phyloP scores from a whole-genome alignment of 345 rosid genomes.

The Pistacia atlantica region DNA sequence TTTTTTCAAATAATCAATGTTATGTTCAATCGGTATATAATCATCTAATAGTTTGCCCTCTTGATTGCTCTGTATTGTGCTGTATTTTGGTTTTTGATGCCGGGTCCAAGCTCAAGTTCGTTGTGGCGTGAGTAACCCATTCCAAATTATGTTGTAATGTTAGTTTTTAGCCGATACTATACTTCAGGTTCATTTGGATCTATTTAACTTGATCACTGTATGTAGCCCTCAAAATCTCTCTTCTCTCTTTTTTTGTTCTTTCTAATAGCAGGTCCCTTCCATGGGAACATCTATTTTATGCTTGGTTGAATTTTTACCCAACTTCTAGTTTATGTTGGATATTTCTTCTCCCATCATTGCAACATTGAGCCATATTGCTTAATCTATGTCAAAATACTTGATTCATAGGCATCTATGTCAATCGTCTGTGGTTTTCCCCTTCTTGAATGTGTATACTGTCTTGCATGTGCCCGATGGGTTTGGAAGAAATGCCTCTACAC shows the following conservation, averaged over 20 bases:
- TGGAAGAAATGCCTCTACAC: constrained; percentile 88
- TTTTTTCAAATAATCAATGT: neutral
- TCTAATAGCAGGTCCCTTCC: neutral
- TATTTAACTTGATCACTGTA: neutral
- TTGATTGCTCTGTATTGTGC: neutral
- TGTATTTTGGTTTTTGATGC: neutral
- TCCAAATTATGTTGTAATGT: neutral
- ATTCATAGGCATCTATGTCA: constrained; percentile 69
- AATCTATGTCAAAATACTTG: constrained; percentile 31
- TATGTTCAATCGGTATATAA: neutral
- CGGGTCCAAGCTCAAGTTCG: neutral
- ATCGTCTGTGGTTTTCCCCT: constrained; percentile 80
- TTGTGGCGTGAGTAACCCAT: neutral
- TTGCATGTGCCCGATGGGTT: constrained; percentile 85
- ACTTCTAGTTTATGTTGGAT: neutral
- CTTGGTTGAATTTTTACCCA: neutral
- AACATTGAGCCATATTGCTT: constrained; percentile 6
- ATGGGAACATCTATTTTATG: neutral
- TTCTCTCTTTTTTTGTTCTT: neutral
- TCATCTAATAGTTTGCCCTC: too few species aligned
- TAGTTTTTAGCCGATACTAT: neutral
- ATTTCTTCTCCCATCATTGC: too few species aligned
- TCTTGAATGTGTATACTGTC: constrained; percentile 84
- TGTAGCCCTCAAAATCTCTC: too few species aligned
- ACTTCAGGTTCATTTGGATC: neutral